Conservation (phyloP, 1,284 basidiomycete species). For the Ustilago curta region DNA sequence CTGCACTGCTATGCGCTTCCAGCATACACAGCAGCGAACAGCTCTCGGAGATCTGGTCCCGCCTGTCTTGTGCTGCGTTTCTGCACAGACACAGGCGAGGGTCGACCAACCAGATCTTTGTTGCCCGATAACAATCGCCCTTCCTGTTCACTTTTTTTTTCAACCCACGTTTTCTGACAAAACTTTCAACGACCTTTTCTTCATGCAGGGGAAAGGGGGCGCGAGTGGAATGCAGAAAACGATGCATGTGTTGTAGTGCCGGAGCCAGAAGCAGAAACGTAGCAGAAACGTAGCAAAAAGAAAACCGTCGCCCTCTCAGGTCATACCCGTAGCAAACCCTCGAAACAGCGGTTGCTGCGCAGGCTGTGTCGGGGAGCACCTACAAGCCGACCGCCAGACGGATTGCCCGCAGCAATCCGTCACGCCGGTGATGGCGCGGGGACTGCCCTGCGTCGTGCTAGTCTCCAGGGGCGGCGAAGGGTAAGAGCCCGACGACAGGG, state of each 20-base stretch:
- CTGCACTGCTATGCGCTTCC: not conserved
- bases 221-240: not conserved
- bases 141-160: constrained; percentile 2
- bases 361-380: constrained; percentile 26
- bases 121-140: constrained; percentile 2
- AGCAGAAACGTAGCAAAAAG: not conserved
- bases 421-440: constrained; percentile 1
- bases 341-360: constrained; percentile 30
- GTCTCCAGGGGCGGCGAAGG: constrained; percentile 43
- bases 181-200: constrained; percentile 11
- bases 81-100: not conserved
- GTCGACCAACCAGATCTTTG: constrained; percentile 9
- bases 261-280: constrained; percentile 1
- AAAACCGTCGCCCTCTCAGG: constrained; percentile 10
- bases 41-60: constrained; percentile 1
- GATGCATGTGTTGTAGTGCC: constrained; percentile 9
- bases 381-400: constrained; percentile 19
- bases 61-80: too few species aligned
- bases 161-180: not conserved
- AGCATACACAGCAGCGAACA: not conserved
- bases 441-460: constrained; percentile 34
- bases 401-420: constrained; percentile 22
- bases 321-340: constrained; percentile 27
- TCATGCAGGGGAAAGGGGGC: constrained; percentile 8
- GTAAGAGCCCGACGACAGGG: constrained; percentile 20